Evolutionary conservation across 2,329 filamentous ascomycete genomes (phyloP).

Genomic region (Myriangium duriaei): DNA sequence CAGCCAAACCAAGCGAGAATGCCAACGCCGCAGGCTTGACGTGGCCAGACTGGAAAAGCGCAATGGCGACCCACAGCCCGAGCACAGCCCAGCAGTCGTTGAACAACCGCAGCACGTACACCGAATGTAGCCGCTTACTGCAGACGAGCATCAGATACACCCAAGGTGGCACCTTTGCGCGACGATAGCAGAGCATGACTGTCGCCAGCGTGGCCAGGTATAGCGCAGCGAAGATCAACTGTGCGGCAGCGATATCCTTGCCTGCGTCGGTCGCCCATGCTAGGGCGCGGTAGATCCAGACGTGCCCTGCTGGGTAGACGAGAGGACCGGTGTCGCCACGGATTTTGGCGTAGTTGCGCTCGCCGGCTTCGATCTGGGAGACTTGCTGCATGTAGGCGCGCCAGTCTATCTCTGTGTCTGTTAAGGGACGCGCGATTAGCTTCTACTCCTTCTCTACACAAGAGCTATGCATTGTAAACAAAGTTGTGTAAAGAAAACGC

Average conservation of each 20-base stretch:
- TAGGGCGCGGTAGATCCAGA: constrained; percentile 76
- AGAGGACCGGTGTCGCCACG: constrained; percentile 81
- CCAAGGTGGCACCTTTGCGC: constrained; percentile 71
- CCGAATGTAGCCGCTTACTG: constrained; percentile 85
- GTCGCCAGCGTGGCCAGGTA: constrained; percentile 65
- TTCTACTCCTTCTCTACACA: too few relatives aligned
- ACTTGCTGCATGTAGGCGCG: constrained; percentile 93
- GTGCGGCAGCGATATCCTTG: constrained; percentile 63
- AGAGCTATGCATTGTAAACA: too few relatives aligned
- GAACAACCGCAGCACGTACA: constrained; percentile 86
- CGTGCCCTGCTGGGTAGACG: constrained; percentile 88
- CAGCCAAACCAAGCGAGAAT: constrained; percentile 70
- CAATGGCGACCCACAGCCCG: constrained; percentile 73
- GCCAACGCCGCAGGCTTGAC: constrained; percentile 62
- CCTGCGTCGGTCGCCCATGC: constrained; percentile 69
- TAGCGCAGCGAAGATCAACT: constrained; percentile 66
- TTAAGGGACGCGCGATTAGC: background rate
- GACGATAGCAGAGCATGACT: constrained; percentile 72
- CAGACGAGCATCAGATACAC: constrained; percentile 73
- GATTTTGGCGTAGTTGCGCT: constrained; percentile 79
- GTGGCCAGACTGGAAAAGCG: constrained; percentile 57
- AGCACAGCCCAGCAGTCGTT: constrained; percentile 87
- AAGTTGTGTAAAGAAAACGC: too few relatives aligned
- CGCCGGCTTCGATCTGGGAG: constrained; percentile 63
- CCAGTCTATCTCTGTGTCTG: constrained; percentile 98